Conservation (phyloP, 805 yeast species). For the Nakazawaea anatomiae region DNA sequence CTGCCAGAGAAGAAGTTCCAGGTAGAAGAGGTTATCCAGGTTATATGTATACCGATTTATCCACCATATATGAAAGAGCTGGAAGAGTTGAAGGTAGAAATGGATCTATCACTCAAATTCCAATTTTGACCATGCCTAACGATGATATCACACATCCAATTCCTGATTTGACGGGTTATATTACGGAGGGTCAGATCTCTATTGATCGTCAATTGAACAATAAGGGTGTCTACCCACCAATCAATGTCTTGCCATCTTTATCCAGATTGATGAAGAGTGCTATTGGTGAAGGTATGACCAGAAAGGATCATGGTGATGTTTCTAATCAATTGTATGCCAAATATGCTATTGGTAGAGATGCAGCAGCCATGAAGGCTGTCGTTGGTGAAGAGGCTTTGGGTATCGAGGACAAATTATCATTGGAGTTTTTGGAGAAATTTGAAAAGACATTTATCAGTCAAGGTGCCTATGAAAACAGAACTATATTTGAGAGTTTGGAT, state of each 20-base stretch:
- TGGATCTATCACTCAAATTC: constrained; percentile 98
- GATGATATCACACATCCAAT: constrained; percentile 99
- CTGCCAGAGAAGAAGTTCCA: constrained; percentile 99
- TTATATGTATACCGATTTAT: constrained; percentile 99
- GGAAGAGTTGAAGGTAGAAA: constrained; percentile 99
- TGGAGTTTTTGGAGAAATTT: constrained; percentile 96
- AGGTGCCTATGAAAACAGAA: constrained; percentile 96
- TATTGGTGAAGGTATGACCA: constrained; percentile 99
- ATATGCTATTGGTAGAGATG: constrained; percentile 99
- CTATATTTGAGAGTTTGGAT: constrained; percentile 90
- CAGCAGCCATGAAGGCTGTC: constrained; percentile 99
- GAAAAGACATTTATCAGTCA: constrained; percentile 93
- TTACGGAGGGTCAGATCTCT: constrained; percentile 98
- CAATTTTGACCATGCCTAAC: constrained; percentile 98
- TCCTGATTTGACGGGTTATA: constrained; percentile 99
- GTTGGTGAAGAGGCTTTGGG: constrained; percentile 99
- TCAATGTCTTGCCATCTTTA: constrained; percentile 94
- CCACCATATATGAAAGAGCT: constrained; percentile 98
- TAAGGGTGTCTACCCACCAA: constrained; percentile 98
- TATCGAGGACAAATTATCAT: constrained; percentile 92
- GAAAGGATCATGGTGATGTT: constrained; percentile 99
- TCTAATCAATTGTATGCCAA: constrained; percentile 98
- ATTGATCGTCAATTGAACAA: constrained; percentile 94
- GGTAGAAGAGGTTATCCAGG: constrained; percentile 99
- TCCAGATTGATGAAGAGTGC: constrained; percentile 99